These are phyloP conservation scores for Fusarium sp. DNA, from an alignment of 2,329 filamentous ascomycete genomes.

Conservation along the genomic window DNA sequence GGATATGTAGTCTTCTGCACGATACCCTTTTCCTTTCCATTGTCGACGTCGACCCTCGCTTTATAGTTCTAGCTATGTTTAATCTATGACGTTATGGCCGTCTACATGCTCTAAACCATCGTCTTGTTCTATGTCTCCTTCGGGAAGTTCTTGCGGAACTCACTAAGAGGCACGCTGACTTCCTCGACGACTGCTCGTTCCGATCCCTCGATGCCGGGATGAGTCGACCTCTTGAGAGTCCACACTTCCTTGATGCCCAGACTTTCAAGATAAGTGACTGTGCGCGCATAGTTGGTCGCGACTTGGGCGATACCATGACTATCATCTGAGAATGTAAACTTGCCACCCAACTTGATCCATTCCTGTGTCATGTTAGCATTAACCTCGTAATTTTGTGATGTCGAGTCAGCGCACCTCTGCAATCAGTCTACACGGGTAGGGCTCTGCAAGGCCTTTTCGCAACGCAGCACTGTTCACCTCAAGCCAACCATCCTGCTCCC, in stretches of 20 bases:
- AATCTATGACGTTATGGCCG: conserved; percentile 37
- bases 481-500: conserved; percentile 81
- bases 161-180: conserved; percentile 57
- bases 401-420: conserved; percentile 70
- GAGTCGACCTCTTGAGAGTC: conserved; percentile 60
- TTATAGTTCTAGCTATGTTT: conserved; percentile 36
- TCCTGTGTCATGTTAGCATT: conserved; percentile 59
- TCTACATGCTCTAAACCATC: not conserved
- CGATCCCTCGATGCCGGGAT: conserved; percentile 47
- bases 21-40: conserved; percentile 41
- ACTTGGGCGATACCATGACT: conserved; percentile 91
- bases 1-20: conserved; percentile 37
- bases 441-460: conserved; percentile 89
- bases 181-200: conserved; percentile 56
- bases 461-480: conserved; percentile 91
- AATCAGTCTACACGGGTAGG: conserved; percentile 85
- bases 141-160: conserved; percentile 53
- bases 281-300: conserved; percentile 82
- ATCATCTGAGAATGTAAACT: conserved; percentile 93
- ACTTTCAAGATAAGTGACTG: conserved; percentile 76
- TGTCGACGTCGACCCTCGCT: conserved; percentile 8
- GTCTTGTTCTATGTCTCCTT: not conserved
- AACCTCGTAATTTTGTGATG: not conserved
- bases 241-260: conserved; percentile 74
- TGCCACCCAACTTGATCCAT: conserved; percentile 79